Conservation (phyloP, 176 grass and related monocot species). For the sorghum (Sorghum bicolor) region Sorghum_bicolor_NCBIv3 NC_012872.2:72857501-72858000, state of each 20-base stretch:
- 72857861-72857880: neutral
- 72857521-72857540: too few relatives aligned
- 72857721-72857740: neutral
- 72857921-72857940: neutral
- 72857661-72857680: too few relatives aligned
- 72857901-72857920: neutral
- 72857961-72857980: neutral
- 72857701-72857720: neutral
- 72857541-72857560: too few relatives aligned
- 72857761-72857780: neutral
- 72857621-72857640: too few relatives aligned
- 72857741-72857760: neutral
- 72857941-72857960: slow-evolving; percentile 18
- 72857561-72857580: too few relatives aligned
- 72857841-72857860: neutral
- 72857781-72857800: neutral
- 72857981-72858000: neutral
- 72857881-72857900: neutral
- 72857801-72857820: neutral
- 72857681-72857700: too few relatives aligned
- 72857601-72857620: too few relatives aligned
- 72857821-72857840: neutral
- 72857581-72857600: too few relatives aligned
- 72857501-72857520: too few relatives aligned
- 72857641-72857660: too few relatives aligned